Conservation (phyloP, 805 yeast species). For the Metschnikowia lochheadii region DNA sequence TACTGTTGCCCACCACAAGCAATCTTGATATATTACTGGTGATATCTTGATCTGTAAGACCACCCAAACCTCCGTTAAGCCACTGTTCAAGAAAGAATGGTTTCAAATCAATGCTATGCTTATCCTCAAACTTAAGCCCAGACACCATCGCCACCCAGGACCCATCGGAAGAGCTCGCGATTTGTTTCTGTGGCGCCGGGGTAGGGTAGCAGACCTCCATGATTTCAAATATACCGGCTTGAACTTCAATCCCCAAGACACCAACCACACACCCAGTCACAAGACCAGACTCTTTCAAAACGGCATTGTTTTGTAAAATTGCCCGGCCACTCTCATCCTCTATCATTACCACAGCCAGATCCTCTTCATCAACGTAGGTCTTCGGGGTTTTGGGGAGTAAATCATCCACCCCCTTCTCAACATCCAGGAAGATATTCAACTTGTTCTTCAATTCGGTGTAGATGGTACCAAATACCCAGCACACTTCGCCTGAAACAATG, state of each 20-base stretch:
- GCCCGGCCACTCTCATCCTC: constrained; percentile 95
- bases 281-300: constrained; percentile 51
- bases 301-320: constrained; percentile 55
- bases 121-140: constrained; percentile 60
- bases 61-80: constrained; percentile 65
- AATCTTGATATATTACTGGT: constrained; percentile 43
- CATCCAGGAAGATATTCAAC: constrained; percentile 80
- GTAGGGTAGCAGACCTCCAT: constrained; percentile 76
- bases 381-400: constrained; percentile 41
- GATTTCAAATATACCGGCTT: constrained; percentile 78
- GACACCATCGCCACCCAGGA: constrained; percentile 61
- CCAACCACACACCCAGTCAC: constrained; percentile 92
- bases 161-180: constrained; percentile 9
- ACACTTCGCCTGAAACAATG: constrained; percentile 53
- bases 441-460: constrained; percentile 81
- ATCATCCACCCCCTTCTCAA: constrained; percentile 55
- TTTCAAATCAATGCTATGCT: constrained; percentile 39
- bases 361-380: constrained; percentile 38
- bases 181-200: constrained; percentile 50
- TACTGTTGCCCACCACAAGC: constrained; percentile 71
- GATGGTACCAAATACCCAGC: constrained; percentile 86
- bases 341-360: constrained; percentile 55
- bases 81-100: constrained; percentile 63
- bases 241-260: constrained; percentile 78
- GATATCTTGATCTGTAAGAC: constrained; percentile 20